Percentiles rank a stretch among this genome's conserved stretches.
Evolutionary conservation across 2,329 filamentous ascomycete species (phyloP).

Genomic region (Neocucurbitaria cava): DNA sequence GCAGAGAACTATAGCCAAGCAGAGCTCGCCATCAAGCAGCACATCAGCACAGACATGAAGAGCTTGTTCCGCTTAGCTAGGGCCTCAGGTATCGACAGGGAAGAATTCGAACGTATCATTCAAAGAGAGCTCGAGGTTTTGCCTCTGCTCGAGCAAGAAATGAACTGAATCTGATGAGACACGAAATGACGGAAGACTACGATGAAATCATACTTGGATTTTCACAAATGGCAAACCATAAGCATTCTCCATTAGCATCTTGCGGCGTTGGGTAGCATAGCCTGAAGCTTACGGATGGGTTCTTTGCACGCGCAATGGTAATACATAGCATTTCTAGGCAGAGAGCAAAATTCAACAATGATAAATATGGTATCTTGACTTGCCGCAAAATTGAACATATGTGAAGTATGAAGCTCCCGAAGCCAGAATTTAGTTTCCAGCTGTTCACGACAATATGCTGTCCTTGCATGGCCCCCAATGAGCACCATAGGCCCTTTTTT

Average conservation of each 20-base stretch:
- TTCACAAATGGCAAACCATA: neutral
- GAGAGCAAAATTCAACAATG: neutral
- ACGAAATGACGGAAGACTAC: neutral
- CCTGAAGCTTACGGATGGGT: neutral
- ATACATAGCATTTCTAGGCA: conserved; percentile 8
- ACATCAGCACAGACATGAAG: conserved; percentile 78
- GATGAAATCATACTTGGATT: neutral
- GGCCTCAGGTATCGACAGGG: conserved; percentile 73
- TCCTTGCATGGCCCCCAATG: neutral
- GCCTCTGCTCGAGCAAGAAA: conserved; percentile 69
- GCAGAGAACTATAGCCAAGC: conserved; percentile 66
- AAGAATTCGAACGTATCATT: conserved; percentile 77
- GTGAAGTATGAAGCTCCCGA: neutral
- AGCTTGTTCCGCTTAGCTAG: conserved; percentile 76
- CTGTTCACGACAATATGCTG: neutral
- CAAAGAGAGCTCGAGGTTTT: conserved; percentile 75
- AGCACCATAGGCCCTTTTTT: neutral
- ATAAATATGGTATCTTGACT: neutral
- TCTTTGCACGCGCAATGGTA: too few relatives aligned
- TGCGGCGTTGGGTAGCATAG: conserved; percentile 14
- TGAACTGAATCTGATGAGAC: conserved; percentile 4
- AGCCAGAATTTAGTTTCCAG: too few relatives aligned
- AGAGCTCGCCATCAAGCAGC: conserved; percentile 78
- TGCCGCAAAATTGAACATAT: neutral
- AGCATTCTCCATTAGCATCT: conserved; percentile 7